A percentile compares a stretch with the other conserved stretches of the same genome.
Conservation (phyloP, 2,329 filamentous ascomycete species). For the Fusarium nisikadoi region DNA sequence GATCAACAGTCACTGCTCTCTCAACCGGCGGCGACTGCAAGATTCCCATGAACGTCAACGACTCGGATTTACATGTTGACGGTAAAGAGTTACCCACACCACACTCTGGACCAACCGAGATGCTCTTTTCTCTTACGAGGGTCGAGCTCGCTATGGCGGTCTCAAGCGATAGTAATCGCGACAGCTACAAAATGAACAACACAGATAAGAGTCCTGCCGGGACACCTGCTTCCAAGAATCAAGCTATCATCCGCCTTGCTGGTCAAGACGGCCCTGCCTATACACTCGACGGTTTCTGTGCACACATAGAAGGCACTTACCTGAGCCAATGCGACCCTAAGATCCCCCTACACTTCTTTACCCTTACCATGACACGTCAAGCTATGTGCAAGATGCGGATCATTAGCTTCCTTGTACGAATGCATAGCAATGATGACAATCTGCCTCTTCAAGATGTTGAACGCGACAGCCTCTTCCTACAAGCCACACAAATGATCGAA, state of each 20-base stretch:
- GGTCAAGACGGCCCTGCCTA: constrained; percentile 60
- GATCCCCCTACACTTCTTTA: constrained; percentile 69
- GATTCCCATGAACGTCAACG: constrained; percentile 70
- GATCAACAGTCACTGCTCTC: constrained; percentile 66
- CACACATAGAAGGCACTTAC: constrained; percentile 66
- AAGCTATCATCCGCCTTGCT: constrained; percentile 57
- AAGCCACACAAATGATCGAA: constrained; percentile 68
- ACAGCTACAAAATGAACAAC: constrained; percentile 46
- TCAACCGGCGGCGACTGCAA: constrained; percentile 65
- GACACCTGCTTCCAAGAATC: constrained; percentile 34
- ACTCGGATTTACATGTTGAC: constrained; percentile 67
- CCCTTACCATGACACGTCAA: constrained; percentile 66
- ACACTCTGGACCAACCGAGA: constrained; percentile 66
- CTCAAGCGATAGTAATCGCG: constrained; percentile 57
- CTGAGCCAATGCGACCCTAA: constrained; percentile 66
- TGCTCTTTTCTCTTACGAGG: constrained; percentile 67
- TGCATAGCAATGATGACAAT: constrained; percentile 52
- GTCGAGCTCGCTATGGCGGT: constrained; percentile 67
- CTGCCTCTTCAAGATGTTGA: constrained; percentile 57
- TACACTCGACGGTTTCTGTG: constrained; percentile 64
- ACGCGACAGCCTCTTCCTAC: constrained; percentile 63
- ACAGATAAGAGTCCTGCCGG: constrained; percentile 43
- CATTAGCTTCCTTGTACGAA: constrained; percentile 63
- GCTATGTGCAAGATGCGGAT: constrained; percentile 67
- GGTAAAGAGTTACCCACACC: constrained; percentile 64